phyloP scores from a whole-genome alignment of 176 grass and related monocot species.

The Rhynchospora breviuscula region DNA sequence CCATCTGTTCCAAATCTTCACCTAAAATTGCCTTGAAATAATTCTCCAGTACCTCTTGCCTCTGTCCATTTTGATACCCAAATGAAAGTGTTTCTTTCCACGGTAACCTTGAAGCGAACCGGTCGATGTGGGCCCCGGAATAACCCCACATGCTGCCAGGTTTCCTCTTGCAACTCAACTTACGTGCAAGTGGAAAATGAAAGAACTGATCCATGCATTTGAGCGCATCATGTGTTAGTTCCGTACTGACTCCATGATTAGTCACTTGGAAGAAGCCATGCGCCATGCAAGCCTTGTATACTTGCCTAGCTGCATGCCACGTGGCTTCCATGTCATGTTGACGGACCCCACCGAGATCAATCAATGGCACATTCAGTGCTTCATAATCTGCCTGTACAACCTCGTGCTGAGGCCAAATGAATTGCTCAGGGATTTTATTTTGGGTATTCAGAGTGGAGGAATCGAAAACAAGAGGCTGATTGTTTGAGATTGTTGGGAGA shows the following conservation, averaged over 20 bases:
- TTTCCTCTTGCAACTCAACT: conserved; percentile 45
- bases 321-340: conserved; percentile 33
- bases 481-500: not conserved
- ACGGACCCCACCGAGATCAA: conserved; percentile 58
- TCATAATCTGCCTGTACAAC: not conserved
- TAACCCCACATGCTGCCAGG: conserved; percentile 70
- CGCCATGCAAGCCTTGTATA: conserved; percentile 40
- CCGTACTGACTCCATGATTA: conserved; percentile 47
- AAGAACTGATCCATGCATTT: conserved; percentile 54
- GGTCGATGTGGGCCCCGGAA: conserved; percentile 72
- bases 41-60: conserved; percentile 37
- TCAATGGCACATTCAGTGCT: conserved; percentile 46
- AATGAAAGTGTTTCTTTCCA: conserved; percentile 99
- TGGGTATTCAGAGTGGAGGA: conserved; percentile 8
- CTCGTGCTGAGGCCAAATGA: conserved; percentile 62
- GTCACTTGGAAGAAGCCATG: conserved; percentile 92
- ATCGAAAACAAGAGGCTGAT: conserved; percentile 14
- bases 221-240: conserved; percentile 34
- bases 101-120: conserved; percentile 75
- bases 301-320: conserved; percentile 30
- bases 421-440: conserved; percentile 53
- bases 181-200: conserved; percentile 46
- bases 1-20: conserved; percentile 50
- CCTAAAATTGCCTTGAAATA: conserved; percentile 74
- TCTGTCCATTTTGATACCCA: conserved; percentile 38